These are phyloP conservation scores for Penicillium cataractarum DNA, from an alignment of 495 filamentous ascomycete species.

Conservation along the genomic window DNA sequence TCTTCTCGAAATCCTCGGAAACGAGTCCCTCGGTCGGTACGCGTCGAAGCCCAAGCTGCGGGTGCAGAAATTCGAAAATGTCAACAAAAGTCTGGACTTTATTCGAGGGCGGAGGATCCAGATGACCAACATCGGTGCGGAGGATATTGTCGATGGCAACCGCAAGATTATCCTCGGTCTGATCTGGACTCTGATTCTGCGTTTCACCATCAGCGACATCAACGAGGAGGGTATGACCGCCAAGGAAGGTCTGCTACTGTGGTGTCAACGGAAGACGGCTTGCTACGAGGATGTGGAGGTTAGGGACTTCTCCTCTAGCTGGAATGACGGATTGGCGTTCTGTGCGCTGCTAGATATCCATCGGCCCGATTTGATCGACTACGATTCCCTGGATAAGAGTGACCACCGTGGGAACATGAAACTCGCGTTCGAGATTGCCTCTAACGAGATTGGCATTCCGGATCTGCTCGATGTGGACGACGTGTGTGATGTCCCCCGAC, in stretches of 20 bases:
- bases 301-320: constrained; percentile 89
- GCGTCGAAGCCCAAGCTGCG: constrained; percentile 92
- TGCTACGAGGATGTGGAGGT: constrained; percentile 97
- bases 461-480: constrained; percentile 96
- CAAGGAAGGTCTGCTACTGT: constrained; percentile 91
- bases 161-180: constrained; percentile 95
- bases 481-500: constrained; percentile 93
- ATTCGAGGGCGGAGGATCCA: constrained; percentile 90
- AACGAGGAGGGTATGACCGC: constrained; percentile 97
- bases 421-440: constrained; percentile 92
- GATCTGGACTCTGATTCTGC: constrained; percentile 96
- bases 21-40: constrained; percentile 94
- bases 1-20: constrained; percentile 90
- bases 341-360: constrained; percentile 97
- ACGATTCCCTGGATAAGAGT: constrained; percentile 87
- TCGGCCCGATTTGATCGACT: constrained; percentile 95
- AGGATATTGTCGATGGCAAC: constrained; percentile 98
- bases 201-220: constrained; percentile 98
- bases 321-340: constrained; percentile 97
- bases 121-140: constrained; percentile 97
- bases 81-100: constrained; percentile 91
- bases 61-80: constrained; percentile 98
- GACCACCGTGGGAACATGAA: constrained; percentile 98
- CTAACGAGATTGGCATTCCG: constrained; percentile 95
- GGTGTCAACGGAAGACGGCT: constrained; percentile 98